phyloP scores from a whole-genome alignment of 2,329 filamentous ascomycete species.

The Parascedosporium putredinis region DNA sequence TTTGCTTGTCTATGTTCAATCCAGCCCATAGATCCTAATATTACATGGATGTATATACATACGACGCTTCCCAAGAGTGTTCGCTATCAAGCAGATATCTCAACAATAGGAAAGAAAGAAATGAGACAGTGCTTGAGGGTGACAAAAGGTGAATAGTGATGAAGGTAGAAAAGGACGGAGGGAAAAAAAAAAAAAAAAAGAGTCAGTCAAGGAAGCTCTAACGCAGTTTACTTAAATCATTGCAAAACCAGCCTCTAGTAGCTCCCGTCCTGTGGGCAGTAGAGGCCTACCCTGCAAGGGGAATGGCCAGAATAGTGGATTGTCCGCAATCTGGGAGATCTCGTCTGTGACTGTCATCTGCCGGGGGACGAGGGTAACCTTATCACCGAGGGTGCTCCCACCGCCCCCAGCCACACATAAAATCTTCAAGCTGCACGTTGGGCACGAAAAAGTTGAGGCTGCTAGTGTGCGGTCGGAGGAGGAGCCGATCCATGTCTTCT shows the following conservation, averaged over 20 bases:
- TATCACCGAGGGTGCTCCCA: constrained; percentile 10
- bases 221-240: constrained; percentile 18
- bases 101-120: too few species aligned
- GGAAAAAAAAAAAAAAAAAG: not conserved
- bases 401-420: constrained; percentile 36
- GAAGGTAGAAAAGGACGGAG: too few species aligned
- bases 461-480: constrained; percentile 36
- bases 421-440: constrained; percentile 36
- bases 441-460: constrained; percentile 50
- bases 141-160: too few species aligned
- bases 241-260: constrained; percentile 43
- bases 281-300: constrained; percentile 49
- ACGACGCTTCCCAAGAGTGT: too few species aligned
- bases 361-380: not conserved
- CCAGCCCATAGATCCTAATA: too few species aligned
- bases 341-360: not conserved
- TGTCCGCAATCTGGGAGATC: constrained; percentile 21
- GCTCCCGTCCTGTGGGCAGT: constrained; percentile 32
- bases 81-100: too few species aligned
- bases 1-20: too few species aligned
- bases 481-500: constrained; percentile 28
- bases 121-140: too few species aligned
- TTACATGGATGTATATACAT: too few species aligned
- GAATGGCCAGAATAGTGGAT: constrained; percentile 51
- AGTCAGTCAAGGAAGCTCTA: not conserved